Base-by-base conservation (phyloP, 495 filamentous ascomycete species). In the Jackrogersella minutella region DNA sequence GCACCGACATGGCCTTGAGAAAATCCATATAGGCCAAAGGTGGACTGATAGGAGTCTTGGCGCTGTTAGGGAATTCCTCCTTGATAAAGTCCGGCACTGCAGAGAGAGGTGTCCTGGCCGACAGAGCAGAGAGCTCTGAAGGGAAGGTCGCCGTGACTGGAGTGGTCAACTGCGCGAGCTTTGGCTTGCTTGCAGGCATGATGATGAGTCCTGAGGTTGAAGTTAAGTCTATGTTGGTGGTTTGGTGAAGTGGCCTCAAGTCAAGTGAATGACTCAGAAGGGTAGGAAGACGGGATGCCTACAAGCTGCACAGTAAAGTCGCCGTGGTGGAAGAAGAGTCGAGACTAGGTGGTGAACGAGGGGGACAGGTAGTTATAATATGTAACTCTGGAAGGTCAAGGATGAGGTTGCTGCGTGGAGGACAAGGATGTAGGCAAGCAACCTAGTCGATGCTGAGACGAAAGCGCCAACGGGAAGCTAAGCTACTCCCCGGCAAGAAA, bases 21-120 rank as follows among this genome's bases (percentile, higher is more conserved):
- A 97, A 98, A 68, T 98, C 91, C 39, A 92, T 90, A 73, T 98
- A 98, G 54, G 94, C 93, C 3, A 84, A 81, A 2, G 94, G 94
- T 24, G 94, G 93, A n/a, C 90, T 95, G 78, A 98, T 96, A 46
- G 93, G 94, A 2, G 93, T 97, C 70, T 87, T 87, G 31, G 80
- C 74, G 24, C 79, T 69, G 21, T 44, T 64, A 21, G 70, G 66
- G 56, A 64, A 74, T 57, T 74, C 72, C 55, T 74, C 72, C 58
- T 82, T 82, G 53, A 78, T 77, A 26, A 79, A 72, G 46, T 76
- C 75, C 22, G 77, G 71, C 68, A 82, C 80, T 39, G 81, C 81
- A 13, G 85, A 81, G 49, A 85, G 78, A 21, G 85, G 85, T 39
- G 80, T 85, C 40, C 72, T 76, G 39, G 73, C 74, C 39, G 74